phyloP scores from a whole-genome alignment of 495 filamentous ascomycete species.

The Cladorrhinum samala region DNA sequence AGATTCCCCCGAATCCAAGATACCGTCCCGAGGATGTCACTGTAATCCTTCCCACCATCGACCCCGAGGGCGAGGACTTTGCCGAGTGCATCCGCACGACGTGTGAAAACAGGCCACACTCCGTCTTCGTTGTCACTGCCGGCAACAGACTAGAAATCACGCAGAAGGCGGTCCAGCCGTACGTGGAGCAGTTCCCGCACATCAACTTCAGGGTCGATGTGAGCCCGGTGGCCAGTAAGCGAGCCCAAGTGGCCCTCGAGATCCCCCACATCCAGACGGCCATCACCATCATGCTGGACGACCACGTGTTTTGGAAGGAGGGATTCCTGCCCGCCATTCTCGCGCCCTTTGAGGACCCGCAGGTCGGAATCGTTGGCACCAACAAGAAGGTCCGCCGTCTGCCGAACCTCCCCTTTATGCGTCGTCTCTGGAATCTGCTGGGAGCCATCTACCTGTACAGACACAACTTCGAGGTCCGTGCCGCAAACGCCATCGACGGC shows the following conservation, averaged over 20 bases:
- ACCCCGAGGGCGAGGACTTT: constrained; percentile 30
- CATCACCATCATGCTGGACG: constrained; percentile 47
- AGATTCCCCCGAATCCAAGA: constrained; percentile 25
- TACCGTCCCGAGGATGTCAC: constrained; percentile 44
- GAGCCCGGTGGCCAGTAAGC: constrained; percentile 38
- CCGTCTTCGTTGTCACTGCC: constrained; percentile 35
- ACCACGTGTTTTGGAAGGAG: constrained; percentile 50
- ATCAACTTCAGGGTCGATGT: constrained; percentile 17
- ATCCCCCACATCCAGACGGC: constrained; percentile 35
- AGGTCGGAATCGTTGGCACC: constrained; percentile 49
- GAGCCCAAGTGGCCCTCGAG: constrained; percentile 42
- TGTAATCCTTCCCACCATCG: constrained; percentile 50
- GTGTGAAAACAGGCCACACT: constrained; percentile 25
- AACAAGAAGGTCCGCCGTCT: constrained; percentile 42
- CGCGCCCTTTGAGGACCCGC: constrained; percentile 45
- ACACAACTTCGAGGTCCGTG: constrained; percentile 52
- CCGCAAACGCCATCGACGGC: constrained; percentile 49
- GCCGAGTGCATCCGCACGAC: constrained; percentile 27
- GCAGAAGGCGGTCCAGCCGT: constrained; percentile 4
- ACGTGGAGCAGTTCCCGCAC: constrained; percentile 4
- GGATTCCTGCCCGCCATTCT: constrained; percentile 40
- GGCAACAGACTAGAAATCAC: constrained; percentile 17
- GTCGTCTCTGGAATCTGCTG: constrained; percentile 46
- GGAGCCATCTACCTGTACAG: constrained; percentile 48
- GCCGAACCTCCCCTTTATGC: constrained; percentile 21